Evolutionary conservation across 2,329 filamentous ascomycete species (phyloP), one percentile per base, ranked within the genome.

Genomic region (Ophiostoma montium): DNA sequence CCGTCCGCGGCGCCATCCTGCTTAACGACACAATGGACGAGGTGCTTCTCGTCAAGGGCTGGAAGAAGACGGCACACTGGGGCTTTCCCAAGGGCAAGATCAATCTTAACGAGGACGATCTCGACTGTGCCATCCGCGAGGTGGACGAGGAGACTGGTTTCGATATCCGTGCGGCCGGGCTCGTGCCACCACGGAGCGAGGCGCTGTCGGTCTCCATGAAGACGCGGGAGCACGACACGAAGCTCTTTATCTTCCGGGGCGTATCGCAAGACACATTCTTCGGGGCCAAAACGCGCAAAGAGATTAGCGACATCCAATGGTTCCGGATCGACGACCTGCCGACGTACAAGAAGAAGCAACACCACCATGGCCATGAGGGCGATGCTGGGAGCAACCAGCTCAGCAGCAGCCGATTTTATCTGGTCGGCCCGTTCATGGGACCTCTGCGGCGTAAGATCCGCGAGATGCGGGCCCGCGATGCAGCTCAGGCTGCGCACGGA

Each of bases 261-360:
- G 80, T 98, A 3, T 86, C 88, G 13, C 84, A 85, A 71, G 82
- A 95, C 58, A 90, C 87, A 1, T 65, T 80, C 52, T 98, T 98
- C 60, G 84, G 90, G 63, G 86, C 94, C 4, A 82, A 82, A 57
- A 96, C 92, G 6, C 76, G 94, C 50, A 96, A 96, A 65, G 94
- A 98, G 64, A 98, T 98, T 61, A 94, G 90, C 66, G 94, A 87
- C 66, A 95, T 98, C 52, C 73, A 86, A 61, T 98, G 92, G 92
- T 95, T 94, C 67, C 86, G 81, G 57, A 70, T 98, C 36, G 84
- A 84, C 0, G 88, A 95, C 53, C 74, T 98, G 23, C 90, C 92
- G 1, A 86, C 85, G 0, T 80, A 86, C 58, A 80, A 81, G 49
- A 85, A 84, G 62, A 88, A 83, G 60, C 42, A 33, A 10, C 19